Percentiles rank a stretch among this genome's conserved stretches.
These are phyloP conservation scores for Phytophthora crassamura DNA, from an alignment of 352 stramenopile species.

Conservation along the genomic window DNA sequence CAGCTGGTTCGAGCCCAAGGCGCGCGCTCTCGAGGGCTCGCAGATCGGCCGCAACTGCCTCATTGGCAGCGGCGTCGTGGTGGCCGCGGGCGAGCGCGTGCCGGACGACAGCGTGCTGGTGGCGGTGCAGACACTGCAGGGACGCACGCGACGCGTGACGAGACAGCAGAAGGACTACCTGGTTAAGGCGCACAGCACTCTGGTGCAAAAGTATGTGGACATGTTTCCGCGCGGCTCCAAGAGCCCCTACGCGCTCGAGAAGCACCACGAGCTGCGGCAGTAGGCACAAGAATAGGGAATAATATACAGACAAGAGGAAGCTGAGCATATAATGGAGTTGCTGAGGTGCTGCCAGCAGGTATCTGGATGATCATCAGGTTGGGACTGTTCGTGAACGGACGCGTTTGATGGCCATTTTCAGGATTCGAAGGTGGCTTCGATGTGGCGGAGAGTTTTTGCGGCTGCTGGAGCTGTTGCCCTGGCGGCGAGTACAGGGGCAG, in stretches of 20 bases:
- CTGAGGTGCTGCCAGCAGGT: too few species aligned
- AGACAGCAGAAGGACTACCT: slow-evolving; percentile 75
- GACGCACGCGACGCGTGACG: slow-evolving; percentile 45
- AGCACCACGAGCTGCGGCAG: slow-evolving; percentile 75
- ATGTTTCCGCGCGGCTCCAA: slow-evolving; percentile 74
- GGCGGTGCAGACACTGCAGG: slow-evolving; percentile 47
- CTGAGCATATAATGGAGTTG: not conserved
- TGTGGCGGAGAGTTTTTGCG: slow-evolving; percentile 7
- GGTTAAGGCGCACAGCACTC: slow-evolving; percentile 49
- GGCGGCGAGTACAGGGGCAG: not conserved
- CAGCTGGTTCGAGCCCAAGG: slow-evolving; percentile 86
- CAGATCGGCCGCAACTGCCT: slow-evolving; percentile 84
- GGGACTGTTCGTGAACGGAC: slow-evolving; percentile 21
- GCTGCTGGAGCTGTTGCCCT: slow-evolving; percentile 6
- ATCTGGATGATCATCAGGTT: too few species aligned
- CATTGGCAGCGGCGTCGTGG: slow-evolving; percentile 82
- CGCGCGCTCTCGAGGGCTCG: slow-evolving; percentile 50
- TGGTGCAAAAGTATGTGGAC: slow-evolving; percentile 80
- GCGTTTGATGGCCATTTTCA: slow-evolving; percentile 23
- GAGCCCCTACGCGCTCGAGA: slow-evolving; percentile 76
- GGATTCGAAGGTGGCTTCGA: slow-evolving; percentile 5
- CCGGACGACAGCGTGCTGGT: slow-evolving; percentile 82
- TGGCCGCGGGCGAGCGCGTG: slow-evolving; percentile 64
- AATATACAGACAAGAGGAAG: not conserved
- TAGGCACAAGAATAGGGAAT: slow-evolving; percentile 8